Evolutionary conservation across 2,329 filamentous ascomycete species (phyloP), one percentile per base, ranked within the genome.

Genomic region (Penicillium sp.): DNA sequence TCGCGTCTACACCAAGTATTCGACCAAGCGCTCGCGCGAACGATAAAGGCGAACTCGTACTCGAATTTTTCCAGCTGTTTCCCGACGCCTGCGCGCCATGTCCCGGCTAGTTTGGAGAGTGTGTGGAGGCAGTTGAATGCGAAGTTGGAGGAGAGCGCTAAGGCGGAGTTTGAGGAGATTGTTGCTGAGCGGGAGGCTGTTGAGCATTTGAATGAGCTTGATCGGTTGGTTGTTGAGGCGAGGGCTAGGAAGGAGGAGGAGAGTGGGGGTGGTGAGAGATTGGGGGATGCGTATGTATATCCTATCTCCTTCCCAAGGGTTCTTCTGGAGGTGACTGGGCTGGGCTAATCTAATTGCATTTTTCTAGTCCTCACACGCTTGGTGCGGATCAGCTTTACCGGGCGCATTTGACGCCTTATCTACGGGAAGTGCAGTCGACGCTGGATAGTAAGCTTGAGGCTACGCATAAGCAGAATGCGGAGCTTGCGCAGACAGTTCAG

Each of bases 1-100:
- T 77, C 81, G 43, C 81, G 81, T 44, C 75, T 88, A 7, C 79
- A 83, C 63, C 83, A 84, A 60, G 78, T 87, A 59, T 87, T 85
- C 73, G 74, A 77, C 50, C 78, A 84, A 55, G 84, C 85, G 14
- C 77, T 87, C 19, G 76, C 79, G 10, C 81, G 84, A 56, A 83
- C 85, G 1, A 69, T 87, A n/a, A 81, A 82, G 58, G 83, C 83
- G 48, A 85, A 83, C 69, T 83, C 79, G 9, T 82, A 85, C 67
- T 74, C 76, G 45, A 87, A 86, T 62, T 88, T 87, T 67, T 78
- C 83, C 0, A 75, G 82, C 21, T 88, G 85, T 63, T 87, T 87
- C 60, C 85, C 85, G 0, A 88, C 85, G 0, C 81, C 84, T 1
- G 82, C 84, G 16, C 74, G 77, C 62, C 76, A 85, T 62, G 82